phyloP scores from a whole-genome alignment of 2,329 filamentous ascomycete species.

The Sporothrix brasiliensis region DNA sequence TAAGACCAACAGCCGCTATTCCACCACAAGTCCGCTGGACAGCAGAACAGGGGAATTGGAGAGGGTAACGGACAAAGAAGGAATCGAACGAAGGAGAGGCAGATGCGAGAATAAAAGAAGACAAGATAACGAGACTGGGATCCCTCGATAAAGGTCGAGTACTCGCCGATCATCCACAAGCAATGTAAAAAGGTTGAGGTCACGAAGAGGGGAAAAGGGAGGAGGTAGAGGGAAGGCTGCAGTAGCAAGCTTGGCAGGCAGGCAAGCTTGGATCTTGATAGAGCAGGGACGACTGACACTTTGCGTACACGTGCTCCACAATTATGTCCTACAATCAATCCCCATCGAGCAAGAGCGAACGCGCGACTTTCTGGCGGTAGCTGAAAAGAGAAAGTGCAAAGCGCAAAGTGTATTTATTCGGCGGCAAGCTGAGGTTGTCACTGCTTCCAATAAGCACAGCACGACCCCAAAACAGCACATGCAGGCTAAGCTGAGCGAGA shows the following conservation, averaged over 20 bases:
- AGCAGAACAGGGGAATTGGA: conserved; percentile 19
- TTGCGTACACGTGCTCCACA: neutral
- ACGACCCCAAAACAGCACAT: neutral
- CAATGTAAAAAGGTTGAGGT: conserved; percentile 5
- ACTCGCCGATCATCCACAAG: conserved; percentile 11
- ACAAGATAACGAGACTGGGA: neutral
- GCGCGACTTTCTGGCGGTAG: neutral
- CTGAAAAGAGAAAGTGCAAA: neutral
- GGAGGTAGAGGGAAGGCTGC: conserved; percentile 19
- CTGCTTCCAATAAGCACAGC: neutral
- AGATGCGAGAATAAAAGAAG: neutral
- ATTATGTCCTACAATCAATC: neutral
- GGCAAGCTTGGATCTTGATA: conserved; percentile 13
- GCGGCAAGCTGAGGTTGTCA: neutral
- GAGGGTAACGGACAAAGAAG: neutral
- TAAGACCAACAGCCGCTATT: neutral
- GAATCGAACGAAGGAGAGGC: neutral
- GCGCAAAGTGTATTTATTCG: neutral
- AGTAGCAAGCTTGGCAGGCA: conserved; percentile 12
- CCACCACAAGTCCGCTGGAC: neutral
- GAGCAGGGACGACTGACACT: neutral
- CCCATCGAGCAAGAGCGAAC: conserved; percentile 1
- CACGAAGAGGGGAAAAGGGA: conserved; percentile 6
- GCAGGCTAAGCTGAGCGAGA: neutral
- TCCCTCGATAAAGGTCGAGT: conserved; percentile 1